Conservation (phyloP, 2,329 filamentous ascomycete genomes). For the Aspergillus fijiensis region DNA sequence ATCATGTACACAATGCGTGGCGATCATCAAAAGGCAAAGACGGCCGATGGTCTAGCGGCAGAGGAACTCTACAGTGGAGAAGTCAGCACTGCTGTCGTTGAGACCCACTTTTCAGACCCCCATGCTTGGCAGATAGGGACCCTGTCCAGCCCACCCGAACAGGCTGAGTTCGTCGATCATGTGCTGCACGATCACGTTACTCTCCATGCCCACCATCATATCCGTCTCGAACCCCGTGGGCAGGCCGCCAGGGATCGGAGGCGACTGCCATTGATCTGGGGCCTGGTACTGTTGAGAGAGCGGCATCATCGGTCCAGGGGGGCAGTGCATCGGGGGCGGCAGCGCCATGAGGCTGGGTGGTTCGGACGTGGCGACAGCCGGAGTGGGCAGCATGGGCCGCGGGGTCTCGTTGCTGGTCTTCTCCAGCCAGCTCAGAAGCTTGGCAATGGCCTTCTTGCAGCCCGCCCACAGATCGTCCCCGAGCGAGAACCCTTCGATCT, state of each 20-base stretch:
- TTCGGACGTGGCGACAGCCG: too few relatives aligned
- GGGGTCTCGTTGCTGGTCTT: neutral
- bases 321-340: neutral
- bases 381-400: neutral
- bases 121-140: neutral
- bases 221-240: neutral
- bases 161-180: neutral
- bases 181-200: neutral
- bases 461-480: conserved; percentile 9
- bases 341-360: neutral
- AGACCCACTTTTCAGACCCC: neutral
- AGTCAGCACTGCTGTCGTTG: too few relatives aligned
- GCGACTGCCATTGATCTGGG: neutral
- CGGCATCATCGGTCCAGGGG: neutral
- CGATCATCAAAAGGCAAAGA: too few relatives aligned
- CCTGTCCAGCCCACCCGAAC: neutral
- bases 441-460: neutral
- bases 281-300: too few relatives aligned
- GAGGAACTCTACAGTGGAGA: too few relatives aligned
- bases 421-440: conserved; percentile 12
- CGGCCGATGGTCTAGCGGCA: too few relatives aligned
- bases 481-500: neutral
- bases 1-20: too few relatives aligned
- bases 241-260: neutral
- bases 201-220: neutral